These are phyloP conservation scores for Limonomyces culmigenus DNA, from an alignment of 1,284 basidiomycete genomes.

Conservation along the genomic window DNA sequence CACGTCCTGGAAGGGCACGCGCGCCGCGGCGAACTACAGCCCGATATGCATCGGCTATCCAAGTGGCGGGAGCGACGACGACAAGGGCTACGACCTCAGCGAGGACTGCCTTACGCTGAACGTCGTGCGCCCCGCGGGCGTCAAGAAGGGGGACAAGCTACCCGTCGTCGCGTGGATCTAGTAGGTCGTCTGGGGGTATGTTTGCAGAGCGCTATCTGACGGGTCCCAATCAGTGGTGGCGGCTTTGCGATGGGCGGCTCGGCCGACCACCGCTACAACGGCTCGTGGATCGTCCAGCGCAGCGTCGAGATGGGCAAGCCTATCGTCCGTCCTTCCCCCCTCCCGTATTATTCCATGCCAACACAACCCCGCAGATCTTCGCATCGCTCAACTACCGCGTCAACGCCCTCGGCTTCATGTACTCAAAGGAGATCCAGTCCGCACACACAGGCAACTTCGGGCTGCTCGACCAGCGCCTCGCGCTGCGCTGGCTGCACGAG, in stretches of 20 bases:
- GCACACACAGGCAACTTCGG: slow-evolving; percentile 38
- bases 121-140: background rate
- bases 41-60: no score
- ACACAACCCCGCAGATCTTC: no score
- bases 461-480: slow-evolving; percentile 27
- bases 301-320: slow-evolving; percentile 19
- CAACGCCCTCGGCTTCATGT: slow-evolving; percentile 7
- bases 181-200: background rate
- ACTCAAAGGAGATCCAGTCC: slow-evolving; percentile 26
- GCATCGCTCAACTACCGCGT: slow-evolving; percentile 18
- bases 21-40: no score
- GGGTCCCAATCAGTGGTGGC: background rate
- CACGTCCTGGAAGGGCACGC: no score
- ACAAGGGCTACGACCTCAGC: no score
- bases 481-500: slow-evolving; percentile 28
- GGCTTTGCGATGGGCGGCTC: background rate
- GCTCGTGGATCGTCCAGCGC: background rate
- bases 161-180: background rate
- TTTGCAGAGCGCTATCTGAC: background rate
- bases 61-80: no score
- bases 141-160: background rate
- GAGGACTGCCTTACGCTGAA: slow-evolving; percentile 1
- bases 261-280: background rate
- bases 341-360: no score
- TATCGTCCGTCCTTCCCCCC: no score